phyloP scores from a whole-genome alignment of 257 asterid genomes.

The Leptodermis oblonga region DNA sequence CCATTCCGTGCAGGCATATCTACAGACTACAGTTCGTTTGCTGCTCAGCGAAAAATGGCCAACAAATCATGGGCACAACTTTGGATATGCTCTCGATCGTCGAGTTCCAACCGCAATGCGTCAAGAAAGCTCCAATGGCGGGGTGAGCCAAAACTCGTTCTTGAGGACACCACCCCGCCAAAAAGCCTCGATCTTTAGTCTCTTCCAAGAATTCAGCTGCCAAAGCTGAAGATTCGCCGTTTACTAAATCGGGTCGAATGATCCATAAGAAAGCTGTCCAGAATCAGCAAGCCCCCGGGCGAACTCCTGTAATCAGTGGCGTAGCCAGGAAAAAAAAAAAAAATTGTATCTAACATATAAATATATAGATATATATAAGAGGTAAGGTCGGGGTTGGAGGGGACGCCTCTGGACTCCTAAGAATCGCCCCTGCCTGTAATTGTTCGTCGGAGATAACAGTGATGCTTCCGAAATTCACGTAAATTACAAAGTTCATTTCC shows the following conservation, averaged over 20 bases:
- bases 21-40: constrained; percentile 58
- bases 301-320: too few relatives aligned
- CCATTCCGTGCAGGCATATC: constrained; percentile 47
- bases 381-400: too few relatives aligned
- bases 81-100: constrained; percentile 49
- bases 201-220: constrained; percentile 40
- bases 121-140: constrained; percentile 46
- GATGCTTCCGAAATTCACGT: constrained; percentile 68
- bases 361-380: too few relatives aligned
- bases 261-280: constrained; percentile 50
- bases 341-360: too few relatives aligned
- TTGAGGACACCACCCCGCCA: constrained; percentile 68
- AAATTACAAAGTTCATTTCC: constrained; percentile 50
- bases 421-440: too few relatives aligned
- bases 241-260: constrained; percentile 55
- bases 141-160: constrained; percentile 51
- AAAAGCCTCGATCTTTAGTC: constrained; percentile 38
- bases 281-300: constrained; percentile 72
- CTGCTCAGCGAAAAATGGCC: constrained; percentile 78
- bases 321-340: too few relatives aligned
- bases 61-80: constrained; percentile 61
- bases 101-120: constrained; percentile 72
- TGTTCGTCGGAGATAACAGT: constrained; percentile 43
- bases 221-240: constrained; percentile 36
- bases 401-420: too few relatives aligned